Conservation (phyloP, 495 filamentous ascomycete genomes). For the Penicillium waksmanii region DNA sequence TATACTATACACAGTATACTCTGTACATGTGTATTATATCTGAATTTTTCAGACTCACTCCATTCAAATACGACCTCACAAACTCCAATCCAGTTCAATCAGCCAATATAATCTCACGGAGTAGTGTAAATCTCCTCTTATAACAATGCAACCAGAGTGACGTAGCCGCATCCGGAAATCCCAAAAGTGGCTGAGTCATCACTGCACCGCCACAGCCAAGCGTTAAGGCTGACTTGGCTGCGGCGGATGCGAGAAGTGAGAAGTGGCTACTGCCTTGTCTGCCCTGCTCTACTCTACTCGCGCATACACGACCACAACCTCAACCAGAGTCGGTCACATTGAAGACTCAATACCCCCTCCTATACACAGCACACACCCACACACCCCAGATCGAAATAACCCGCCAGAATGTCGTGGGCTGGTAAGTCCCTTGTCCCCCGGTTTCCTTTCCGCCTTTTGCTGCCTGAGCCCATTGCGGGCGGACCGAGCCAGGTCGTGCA, state of each 20-base stretch:
- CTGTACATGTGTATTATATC: no score
- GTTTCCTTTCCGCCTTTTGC: not conserved
- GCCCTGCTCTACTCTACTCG: not conserved
- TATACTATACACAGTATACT: no score
- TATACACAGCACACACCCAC: not conserved
- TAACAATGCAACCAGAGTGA: slow-evolving; percentile 11
- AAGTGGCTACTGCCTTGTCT: not conserved
- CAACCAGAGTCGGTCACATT: no score
- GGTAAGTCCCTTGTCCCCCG: slow-evolving; percentile 38
- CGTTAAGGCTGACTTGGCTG: slow-evolving; percentile 16
- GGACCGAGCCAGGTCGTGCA: no score
- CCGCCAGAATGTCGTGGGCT: slow-evolving; percentile 65
- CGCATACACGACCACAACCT: no score
- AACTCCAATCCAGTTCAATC: no score
- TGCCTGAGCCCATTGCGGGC: no score
- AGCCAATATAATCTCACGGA: no score
- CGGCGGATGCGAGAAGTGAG: not conserved
- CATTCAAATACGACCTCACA: no score
- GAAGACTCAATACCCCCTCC: no score
- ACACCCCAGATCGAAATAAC: not conserved
- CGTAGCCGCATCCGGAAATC: slow-evolving; percentile 31
- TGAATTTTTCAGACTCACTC: no score
- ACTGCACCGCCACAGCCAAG: slow-evolving; percentile 22
- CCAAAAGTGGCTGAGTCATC: slow-evolving; percentile 15
- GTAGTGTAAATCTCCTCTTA: not conserved